Percentiles rank a stretch among this genome's conserved stretches.
phyloP scores from a whole-genome alignment of 1,284 basidiomycete genomes.

The Trichosporon asahii region DNA sequence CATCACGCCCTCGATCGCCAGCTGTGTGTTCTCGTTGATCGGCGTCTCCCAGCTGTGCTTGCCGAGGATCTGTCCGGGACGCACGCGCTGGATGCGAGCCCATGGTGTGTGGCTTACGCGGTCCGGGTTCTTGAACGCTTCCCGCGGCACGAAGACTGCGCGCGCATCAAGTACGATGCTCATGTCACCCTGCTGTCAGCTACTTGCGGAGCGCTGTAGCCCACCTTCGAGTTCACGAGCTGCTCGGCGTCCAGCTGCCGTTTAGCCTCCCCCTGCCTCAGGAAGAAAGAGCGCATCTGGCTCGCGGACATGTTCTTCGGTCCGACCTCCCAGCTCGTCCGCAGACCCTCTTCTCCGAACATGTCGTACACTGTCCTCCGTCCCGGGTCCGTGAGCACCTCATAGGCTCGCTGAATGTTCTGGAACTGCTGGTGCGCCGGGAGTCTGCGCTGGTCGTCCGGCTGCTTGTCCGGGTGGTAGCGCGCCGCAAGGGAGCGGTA shows the following conservation, averaged over 20 bases:
- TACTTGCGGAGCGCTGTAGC: conserved; percentile 26
- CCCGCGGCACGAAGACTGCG: conserved; percentile 42
- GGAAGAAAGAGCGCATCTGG: conserved; percentile 52
- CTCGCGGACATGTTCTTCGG: conserved; percentile 50
- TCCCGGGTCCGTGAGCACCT: conserved; percentile 53
- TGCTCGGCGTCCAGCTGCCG: conserved; percentile 53
- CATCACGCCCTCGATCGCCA: conserved; percentile 50
- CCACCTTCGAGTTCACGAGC: conserved; percentile 54
- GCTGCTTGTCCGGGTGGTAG: conserved; percentile 58
- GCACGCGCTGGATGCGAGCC: conserved; percentile 35
- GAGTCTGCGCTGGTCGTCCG: conserved; percentile 37
- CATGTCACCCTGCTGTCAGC: conserved; percentile 35
- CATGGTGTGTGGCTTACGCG: conserved; percentile 34
- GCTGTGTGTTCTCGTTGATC: conserved; percentile 38
- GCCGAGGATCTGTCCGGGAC: conserved; percentile 43
- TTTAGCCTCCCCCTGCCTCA: conserved; percentile 50
- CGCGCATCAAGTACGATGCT: conserved; percentile 45
- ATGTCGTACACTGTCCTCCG: conserved; percentile 57
- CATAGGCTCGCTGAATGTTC: conserved; percentile 49
- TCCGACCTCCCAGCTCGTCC: conserved; percentile 54
- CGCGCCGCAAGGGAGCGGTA: conserved; percentile 50
- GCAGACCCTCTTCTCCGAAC: conserved; percentile 57
- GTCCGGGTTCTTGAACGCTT: conserved; percentile 39
- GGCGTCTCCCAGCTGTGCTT: conserved; percentile 52
- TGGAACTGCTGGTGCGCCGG: conserved; percentile 43